These are phyloP conservation scores for Suillus plorans DNA, from an alignment of 768 basidiomycete genomes.

Conservation along the genomic window DNA sequence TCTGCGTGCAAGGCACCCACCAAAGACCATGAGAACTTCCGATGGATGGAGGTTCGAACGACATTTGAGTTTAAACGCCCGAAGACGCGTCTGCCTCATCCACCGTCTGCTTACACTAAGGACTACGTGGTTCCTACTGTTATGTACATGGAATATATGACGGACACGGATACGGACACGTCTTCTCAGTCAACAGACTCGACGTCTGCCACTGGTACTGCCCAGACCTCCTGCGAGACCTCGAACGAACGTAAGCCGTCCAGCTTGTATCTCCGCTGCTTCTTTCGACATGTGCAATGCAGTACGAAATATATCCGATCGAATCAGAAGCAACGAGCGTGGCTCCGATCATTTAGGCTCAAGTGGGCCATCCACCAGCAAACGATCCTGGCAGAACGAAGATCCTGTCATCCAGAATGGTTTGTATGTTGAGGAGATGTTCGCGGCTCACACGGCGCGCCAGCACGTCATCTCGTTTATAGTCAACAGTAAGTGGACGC, in stretches of 20 bases:
- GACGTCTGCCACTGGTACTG: background rate
- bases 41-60: background rate
- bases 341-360: too few relatives aligned
- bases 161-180: too few relatives aligned
- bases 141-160: background rate
- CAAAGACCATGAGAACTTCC: background rate
- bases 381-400: background rate
- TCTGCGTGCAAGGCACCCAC: background rate
- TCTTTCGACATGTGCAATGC: background rate
- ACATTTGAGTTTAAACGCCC: conserved; percentile 1
- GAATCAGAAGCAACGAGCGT: background rate
- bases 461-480: background rate
- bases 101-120: background rate
- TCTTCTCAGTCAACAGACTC: background rate
- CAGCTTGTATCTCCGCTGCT: background rate
- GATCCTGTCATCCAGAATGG: background rate
- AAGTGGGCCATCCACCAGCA: background rate
- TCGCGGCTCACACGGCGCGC: background rate
- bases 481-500: background rate
- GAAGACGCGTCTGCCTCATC: background rate
- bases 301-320: background rate
- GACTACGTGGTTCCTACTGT: background rate
- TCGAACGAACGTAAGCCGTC: background rate
- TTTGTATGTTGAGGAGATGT: conserved; percentile 1
- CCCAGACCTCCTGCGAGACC: background rate